Conservation (phyloP, 2,329 filamentous ascomycete genomes). For the Penicillium sclerotigenum region DNA sequence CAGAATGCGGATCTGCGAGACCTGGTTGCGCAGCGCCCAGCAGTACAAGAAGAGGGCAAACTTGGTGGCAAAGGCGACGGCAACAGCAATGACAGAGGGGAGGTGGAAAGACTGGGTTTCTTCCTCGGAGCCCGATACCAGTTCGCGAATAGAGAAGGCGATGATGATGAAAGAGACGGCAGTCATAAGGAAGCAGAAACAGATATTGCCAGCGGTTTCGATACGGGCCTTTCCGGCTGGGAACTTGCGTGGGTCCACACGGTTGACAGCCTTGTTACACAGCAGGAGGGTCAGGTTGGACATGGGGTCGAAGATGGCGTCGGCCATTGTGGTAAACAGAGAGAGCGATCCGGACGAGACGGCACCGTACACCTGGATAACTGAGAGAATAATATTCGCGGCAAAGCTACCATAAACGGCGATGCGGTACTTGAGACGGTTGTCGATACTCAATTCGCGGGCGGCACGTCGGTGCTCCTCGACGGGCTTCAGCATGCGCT, state of each 20-base stretch:
- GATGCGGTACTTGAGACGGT: slow-evolving; percentile 64
- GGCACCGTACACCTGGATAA: slow-evolving; percentile 84
- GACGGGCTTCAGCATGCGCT: slow-evolving; percentile 85
- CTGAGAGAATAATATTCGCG: slow-evolving; percentile 76
- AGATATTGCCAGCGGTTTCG: slow-evolving; percentile 92
- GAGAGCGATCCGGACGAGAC: slow-evolving; percentile 85
- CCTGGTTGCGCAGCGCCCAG: slow-evolving; percentile 84
- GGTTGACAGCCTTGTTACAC: slow-evolving; percentile 80
- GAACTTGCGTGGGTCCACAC: slow-evolving; percentile 80
- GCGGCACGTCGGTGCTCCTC: slow-evolving; percentile 85
- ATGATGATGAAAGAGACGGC: slow-evolving; percentile 89
- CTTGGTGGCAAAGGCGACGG: slow-evolving; percentile 80
- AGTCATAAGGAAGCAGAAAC: slow-evolving; percentile 95
- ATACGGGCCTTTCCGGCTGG: slow-evolving; percentile 90
- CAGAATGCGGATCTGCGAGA: slow-evolving; percentile 85
- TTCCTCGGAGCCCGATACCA: slow-evolving; percentile 51
- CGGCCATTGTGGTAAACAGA: slow-evolving; percentile 95
- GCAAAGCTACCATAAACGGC: slow-evolving; percentile 66
- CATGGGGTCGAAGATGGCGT: slow-evolving; percentile 88
- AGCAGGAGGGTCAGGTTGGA: slow-evolving; percentile 85
- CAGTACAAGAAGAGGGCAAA: slow-evolving; percentile 84
- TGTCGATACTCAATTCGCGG: slow-evolving; percentile 73
- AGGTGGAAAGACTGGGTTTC: slow-evolving; percentile 68
- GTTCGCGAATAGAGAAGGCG: slow-evolving; percentile 74
- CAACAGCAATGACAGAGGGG: slow-evolving; percentile 80